phyloP scores from a whole-genome alignment of 164 flowering plant species.

The Aristolochia californica region DNA sequence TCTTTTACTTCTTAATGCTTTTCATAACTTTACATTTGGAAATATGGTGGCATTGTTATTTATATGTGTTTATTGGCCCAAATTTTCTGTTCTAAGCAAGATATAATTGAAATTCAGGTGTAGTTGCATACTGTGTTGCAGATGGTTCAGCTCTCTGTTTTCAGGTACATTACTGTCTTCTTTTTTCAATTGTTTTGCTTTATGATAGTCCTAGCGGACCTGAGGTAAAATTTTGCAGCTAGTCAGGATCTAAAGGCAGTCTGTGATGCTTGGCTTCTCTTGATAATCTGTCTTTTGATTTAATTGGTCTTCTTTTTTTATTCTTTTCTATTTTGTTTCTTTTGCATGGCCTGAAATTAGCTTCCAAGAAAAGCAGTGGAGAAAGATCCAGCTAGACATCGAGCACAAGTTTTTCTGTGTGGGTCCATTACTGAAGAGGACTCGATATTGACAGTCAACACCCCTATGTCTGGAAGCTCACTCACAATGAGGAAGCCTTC shows the following conservation, averaged over 20 bases:
- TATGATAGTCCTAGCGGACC: neutral
- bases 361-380: conserved; percentile 67
- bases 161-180: conserved; percentile 36
- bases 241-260: neutral
- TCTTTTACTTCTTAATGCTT: neutral
- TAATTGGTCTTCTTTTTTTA: neutral
- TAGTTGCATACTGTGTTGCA: conserved; percentile 76
- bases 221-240: neutral
- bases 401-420: conserved; percentile 59
- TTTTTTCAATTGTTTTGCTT: neutral
- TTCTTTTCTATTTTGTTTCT: neutral
- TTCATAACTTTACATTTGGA: neutral
- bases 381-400: conserved; percentile 44
- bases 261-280: neutral
- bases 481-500: conserved; percentile 29
- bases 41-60: neutral
- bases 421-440: conserved; percentile 54
- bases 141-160: conserved; percentile 68
- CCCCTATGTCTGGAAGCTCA: conserved; percentile 33
- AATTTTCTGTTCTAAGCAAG: neutral
- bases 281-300: neutral
- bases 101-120: conserved; percentile 31
- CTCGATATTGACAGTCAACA: conserved; percentile 32
- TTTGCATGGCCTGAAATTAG: conserved; percentile 23
- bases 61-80: neutral